phyloP scores from a whole-genome alignment of 139 green algal species.

The Cymbomonas tetramitiformis region DNA sequence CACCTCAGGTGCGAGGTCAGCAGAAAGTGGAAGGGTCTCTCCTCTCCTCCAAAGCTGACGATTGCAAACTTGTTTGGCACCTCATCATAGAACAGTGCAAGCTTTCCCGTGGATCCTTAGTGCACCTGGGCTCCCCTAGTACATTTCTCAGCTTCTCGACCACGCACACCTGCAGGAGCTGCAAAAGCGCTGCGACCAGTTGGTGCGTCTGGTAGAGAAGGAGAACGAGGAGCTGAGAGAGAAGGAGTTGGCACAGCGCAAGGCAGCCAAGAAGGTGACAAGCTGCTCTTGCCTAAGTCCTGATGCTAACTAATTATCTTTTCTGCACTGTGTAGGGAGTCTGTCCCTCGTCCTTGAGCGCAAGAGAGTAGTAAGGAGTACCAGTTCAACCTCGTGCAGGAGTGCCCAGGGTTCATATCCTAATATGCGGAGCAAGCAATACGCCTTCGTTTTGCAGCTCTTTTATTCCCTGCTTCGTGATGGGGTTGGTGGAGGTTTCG shows the following conservation, averaged over 20 bases:
- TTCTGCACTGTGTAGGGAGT: no score
- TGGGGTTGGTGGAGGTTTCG: no score
- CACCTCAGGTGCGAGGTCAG: conserved; percentile 35
- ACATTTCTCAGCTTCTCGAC: neutral
- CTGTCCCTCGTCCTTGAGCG: no score
- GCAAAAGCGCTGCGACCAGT: conserved; percentile 64
- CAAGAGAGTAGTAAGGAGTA: no score
- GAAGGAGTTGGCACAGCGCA: conserved; percentile 11
- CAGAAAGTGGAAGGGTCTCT: no score
- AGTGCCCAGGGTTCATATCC: no score
- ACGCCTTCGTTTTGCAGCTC: no score
- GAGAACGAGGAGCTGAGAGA: conserved; percentile 48
- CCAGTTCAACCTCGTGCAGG: no score
- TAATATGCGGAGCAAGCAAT: no score
- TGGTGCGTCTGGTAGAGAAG: conserved; percentile 96
- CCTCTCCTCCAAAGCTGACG: neutral
- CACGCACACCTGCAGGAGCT: conserved; percentile 63
- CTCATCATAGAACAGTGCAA: neutral
- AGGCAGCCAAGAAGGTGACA: conserved; percentile 11
- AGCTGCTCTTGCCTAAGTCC: neutral
- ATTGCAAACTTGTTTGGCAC: neutral
- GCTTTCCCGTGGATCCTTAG: neutral
- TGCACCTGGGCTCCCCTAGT: neutral
- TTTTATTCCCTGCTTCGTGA: no score
- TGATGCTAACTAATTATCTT: neutral